Percentiles rank a stretch among this genome's conserved stretches.
phyloP scores from a whole-genome alignment of 1,284 basidiomycete species.

The Sparassis latifolia region DNA sequence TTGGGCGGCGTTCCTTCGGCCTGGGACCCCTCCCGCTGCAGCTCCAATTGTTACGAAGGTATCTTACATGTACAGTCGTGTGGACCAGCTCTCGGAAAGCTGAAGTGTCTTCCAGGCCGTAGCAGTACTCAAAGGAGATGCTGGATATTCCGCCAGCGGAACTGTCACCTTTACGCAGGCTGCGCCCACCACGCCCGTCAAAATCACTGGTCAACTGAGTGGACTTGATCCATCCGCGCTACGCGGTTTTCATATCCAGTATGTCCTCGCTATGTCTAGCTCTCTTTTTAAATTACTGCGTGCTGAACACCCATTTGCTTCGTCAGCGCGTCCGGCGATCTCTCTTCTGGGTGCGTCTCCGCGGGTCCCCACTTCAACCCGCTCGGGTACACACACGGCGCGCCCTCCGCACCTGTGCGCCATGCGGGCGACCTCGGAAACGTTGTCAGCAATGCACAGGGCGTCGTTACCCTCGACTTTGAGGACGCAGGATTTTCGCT shows the following conservation, averaged over 20 bases:
- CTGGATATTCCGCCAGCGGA: conserved; percentile 43
- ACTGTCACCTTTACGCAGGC: conserved; percentile 62
- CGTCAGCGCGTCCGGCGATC: conserved; percentile 59
- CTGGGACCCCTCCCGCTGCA: conserved; percentile 4
- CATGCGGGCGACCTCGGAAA: conserved; percentile 81
- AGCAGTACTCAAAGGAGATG: conserved; percentile 58
- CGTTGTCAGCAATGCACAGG: conserved; percentile 54
- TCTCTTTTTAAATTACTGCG: neutral
- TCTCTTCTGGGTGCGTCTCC: conserved; percentile 61
- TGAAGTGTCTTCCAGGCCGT: conserved; percentile 42
- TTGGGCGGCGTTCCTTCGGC: conserved; percentile 17
- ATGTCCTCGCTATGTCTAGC: conserved; percentile 20
- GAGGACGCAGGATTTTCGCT: conserved; percentile 60
- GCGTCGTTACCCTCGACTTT: conserved; percentile 53
- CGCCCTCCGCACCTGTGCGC: conserved; percentile 46
- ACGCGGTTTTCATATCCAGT: conserved; percentile 80
- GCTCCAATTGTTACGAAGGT: conserved; percentile 18
- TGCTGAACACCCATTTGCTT: neutral
- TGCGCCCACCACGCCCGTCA: conserved; percentile 46
- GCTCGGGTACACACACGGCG: conserved; percentile 58
- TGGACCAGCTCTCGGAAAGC: too few relatives aligned
- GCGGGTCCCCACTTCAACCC: conserved; percentile 79
- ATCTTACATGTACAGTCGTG: neutral
- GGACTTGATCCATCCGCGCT: conserved; percentile 53
- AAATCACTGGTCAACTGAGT: conserved; percentile 55